Percentiles rank a stretch among this genome's conserved stretches.
These are phyloP conservation scores for Parietaria judaica DNA, from an alignment of 306 rosid genomes.

Conservation along the genomic window DNA sequence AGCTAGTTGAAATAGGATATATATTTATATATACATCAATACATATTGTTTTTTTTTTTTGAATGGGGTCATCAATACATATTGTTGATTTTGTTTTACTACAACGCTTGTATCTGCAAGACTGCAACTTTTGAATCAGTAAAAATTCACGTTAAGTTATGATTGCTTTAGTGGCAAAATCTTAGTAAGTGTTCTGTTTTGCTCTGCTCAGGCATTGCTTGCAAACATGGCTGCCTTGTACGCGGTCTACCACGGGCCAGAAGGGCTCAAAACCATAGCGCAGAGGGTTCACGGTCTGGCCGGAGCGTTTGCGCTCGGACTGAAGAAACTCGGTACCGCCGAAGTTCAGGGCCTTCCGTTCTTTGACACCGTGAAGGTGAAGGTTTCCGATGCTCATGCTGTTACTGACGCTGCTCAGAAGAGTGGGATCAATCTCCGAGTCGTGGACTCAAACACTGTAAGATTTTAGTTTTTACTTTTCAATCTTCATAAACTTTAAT, in stretches of 20 bases:
- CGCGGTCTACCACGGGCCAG: conserved; percentile 98
- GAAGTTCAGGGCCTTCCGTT: conserved; percentile 92
- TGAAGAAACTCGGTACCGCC: conserved; percentile 76
- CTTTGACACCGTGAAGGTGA: conserved; percentile 92
- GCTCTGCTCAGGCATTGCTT: conserved; percentile 66
- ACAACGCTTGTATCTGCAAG: no score
- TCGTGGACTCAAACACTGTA: conserved; percentile 70
- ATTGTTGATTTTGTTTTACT: no score
- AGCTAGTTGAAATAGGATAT: no score
- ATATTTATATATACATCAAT: no score
- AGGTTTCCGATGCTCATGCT: conserved; percentile 57
- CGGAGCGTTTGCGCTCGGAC: conserved; percentile 73
- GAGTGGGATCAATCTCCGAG: conserved; percentile 66
- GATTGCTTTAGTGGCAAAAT: not conserved
- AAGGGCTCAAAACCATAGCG: conserved; percentile 78
- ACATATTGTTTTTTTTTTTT: no score
- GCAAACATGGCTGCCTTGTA: conserved; percentile 99
- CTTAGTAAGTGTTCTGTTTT: not conserved
- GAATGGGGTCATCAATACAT: no score
- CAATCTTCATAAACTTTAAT: conserved; percentile 8
- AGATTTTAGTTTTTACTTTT: conserved; percentile 17
- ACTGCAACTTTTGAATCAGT: no score
- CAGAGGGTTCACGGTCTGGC: conserved; percentile 96
- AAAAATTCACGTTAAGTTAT: no score
- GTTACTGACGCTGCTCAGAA: conserved; percentile 64